Percentiles rank a stretch among this genome's conserved stretches.
Evolutionary conservation across 345 rosid species (phyloP).

Genomic region (Nephelium lappaceum): DNA sequence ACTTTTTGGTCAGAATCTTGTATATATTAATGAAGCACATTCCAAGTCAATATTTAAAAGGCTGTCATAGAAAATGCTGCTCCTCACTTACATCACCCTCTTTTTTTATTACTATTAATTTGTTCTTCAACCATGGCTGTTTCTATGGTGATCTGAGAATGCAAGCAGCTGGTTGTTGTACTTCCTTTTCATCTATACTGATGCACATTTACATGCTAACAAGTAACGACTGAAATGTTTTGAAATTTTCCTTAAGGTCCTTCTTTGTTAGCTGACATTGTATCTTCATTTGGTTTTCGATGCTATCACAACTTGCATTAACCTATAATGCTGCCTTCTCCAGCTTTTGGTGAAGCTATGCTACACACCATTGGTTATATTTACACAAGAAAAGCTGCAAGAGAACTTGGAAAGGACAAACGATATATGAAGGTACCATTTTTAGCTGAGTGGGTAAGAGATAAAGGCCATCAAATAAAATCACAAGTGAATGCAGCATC

Average conservation of each 20-base stretch:
- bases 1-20: not conserved
- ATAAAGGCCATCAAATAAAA: slow-evolving; percentile 85
- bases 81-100: too few species aligned
- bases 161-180: not conserved
- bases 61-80: too few species aligned
- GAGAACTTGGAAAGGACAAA: slow-evolving; percentile 86
- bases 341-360: slow-evolving; percentile 99
- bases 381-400: slow-evolving; percentile 88
- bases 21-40: not conserved
- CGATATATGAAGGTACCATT: slow-evolving; percentile 88
- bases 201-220: not conserved
- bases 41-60: not conserved
- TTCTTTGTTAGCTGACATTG: not conserved
- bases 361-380: slow-evolving; percentile 92
- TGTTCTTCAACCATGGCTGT: not conserved
- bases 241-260: not conserved
- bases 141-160: not conserved
- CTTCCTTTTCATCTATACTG: not conserved
- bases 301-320: not conserved
- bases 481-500: slow-evolving; percentile 99
- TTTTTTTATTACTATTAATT: too few species aligned
- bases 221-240: not conserved
- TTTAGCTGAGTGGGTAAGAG: slow-evolving; percentile 99
- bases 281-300: not conserved
- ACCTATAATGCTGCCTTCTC: slow-evolving; percentile 14